Conservation (phyloP, 768 basidiomycete species). For the Trametopsis cervina region DNA sequence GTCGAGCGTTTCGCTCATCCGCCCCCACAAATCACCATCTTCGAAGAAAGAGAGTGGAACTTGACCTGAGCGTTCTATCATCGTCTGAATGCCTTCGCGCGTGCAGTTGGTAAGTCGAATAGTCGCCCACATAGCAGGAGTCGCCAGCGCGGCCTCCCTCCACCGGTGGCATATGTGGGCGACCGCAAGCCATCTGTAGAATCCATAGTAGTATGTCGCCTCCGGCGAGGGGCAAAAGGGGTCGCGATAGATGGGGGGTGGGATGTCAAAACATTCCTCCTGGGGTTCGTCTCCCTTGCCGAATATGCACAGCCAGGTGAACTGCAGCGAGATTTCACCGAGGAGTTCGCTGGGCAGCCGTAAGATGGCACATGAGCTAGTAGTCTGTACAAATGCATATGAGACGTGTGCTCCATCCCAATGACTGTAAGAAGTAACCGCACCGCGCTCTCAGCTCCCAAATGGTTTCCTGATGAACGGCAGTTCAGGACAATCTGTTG, state of each 20-base stretch:
- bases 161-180: conserved; percentile 1
- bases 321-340: neutral
- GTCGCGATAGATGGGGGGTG: neutral
- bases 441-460: no score
- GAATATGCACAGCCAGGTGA: neutral
- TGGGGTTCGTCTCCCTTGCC: no score
- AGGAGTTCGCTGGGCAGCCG: neutral
- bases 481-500: no score
- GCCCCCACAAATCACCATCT: neutral
- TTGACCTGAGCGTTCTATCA: neutral
- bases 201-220: no score
- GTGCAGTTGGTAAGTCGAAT: neutral
- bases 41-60: neutral
- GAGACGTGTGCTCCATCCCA: no score
- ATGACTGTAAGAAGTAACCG: no score
- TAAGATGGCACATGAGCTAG: no score
- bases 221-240: neutral
- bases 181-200: neutral
- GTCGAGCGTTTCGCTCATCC: neutral
- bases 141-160: neutral
- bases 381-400: no score
- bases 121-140: neutral
- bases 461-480: no score
- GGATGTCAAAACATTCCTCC: no score
- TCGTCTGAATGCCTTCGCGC: neutral